Evolutionary conservation across 306 rosid genomes (phyloP).

Genomic region (Malus asiatica): DNA sequence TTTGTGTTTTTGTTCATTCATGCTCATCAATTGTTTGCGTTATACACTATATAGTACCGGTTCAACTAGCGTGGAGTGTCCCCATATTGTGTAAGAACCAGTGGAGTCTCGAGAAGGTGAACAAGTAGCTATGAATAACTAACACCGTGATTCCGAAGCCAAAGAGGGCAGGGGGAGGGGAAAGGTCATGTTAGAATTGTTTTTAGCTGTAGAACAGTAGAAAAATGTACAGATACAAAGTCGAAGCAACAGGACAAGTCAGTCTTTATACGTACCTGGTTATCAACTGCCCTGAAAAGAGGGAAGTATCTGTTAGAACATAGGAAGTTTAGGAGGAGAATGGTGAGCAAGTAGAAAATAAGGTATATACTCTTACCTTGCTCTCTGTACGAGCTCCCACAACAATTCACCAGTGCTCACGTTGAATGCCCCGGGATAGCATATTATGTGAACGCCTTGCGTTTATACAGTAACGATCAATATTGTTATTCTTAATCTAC

Average conservation of each 20-base stretch:
- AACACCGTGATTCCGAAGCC: neutral
- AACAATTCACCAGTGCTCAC: conserved; percentile 21
- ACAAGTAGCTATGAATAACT: conserved; percentile 30
- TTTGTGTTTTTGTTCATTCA: neutral
- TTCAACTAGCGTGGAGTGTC: conserved; percentile 31
- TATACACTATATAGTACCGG: conserved; percentile 15
- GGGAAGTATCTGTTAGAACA: neutral
- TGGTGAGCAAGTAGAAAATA: too few species aligned
- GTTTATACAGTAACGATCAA: too few species aligned
- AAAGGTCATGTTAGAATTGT: neutral
- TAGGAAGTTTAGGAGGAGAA: too few species aligned
- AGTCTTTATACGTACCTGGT: conserved; percentile 15
- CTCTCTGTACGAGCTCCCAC: conserved; percentile 30
- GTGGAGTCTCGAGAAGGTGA: conserved; percentile 24
- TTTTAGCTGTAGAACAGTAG: neutral
- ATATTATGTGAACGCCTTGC: conserved; percentile 22
- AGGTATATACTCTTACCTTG: conserved; percentile 4
- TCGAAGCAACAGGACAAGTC: too few species aligned
- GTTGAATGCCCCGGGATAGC: conserved; percentile 33
- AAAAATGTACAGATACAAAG: neutral
- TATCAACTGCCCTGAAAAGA: conserved; percentile 25
- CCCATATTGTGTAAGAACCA: conserved; percentile 22
- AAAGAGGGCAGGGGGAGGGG: too few species aligned
- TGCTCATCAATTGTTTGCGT: neutral
- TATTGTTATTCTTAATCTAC: neutral